A percentile compares a stretch with the other conserved stretches of the same genome.
These are phyloP conservation scores for Bombardia bombarda DNA, from an alignment of 495 filamentous ascomycete genomes.

Conservation along the genomic window DNA sequence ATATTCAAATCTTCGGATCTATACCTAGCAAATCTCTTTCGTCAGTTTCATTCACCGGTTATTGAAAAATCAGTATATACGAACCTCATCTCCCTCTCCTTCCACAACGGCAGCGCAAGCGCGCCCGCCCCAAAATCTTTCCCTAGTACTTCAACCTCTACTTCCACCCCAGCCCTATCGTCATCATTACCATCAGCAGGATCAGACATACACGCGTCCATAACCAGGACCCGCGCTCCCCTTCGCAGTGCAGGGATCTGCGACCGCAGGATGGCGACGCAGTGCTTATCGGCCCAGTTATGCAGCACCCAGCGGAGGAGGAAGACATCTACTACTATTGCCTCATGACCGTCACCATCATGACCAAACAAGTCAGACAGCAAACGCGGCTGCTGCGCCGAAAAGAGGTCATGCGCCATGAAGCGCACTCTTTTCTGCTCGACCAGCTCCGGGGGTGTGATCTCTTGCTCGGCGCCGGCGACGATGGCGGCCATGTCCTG, in stretches of 20 bases:
- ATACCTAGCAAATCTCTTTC: neutral
- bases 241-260: neutral
- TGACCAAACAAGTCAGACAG: too few species aligned
- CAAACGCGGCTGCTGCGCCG: slow-evolving; percentile 21
- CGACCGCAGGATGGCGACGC: neutral
- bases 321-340: neutral
- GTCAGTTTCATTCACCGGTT: neutral
- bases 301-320: neutral
- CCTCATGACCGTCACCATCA: too few species aligned
- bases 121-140: too few species aligned
- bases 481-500: slow-evolving; percentile 26
- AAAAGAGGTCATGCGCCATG: slow-evolving; percentile 41
- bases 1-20: neutral
- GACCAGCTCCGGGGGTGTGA: neutral
- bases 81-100: neutral
- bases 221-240: neutral
- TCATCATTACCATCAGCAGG: neutral
- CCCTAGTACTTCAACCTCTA: neutral
- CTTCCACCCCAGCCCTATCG: neutral
- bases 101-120: neutral
- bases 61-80: neutral
- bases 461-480: slow-evolving; percentile 7
- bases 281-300: neutral
- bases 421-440: slow-evolving; percentile 21
- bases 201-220: neutral